phyloP scores from a whole-genome alignment of 768 basidiomycete genomes.

The Mycena kentingensis region DNA sequence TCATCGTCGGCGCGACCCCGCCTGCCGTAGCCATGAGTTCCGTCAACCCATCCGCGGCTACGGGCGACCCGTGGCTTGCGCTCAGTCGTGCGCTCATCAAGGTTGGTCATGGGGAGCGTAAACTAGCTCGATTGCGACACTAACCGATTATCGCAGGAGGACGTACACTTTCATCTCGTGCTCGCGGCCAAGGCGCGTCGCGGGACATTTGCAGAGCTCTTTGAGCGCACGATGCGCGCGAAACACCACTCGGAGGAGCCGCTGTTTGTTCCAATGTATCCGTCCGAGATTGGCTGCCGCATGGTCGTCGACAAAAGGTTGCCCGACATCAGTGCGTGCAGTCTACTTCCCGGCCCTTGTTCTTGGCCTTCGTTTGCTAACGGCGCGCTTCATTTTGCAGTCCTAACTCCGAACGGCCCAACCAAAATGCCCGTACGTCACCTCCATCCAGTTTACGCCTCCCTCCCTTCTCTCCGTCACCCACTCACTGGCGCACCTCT shows the following conservation, averaged over 20 bases:
- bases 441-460: slow-evolving; percentile 5
- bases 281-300: slow-evolving; percentile 15
- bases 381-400: too few species aligned
- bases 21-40: neutral
- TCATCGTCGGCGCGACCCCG: slow-evolving; percentile 17
- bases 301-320: too few species aligned
- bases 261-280: slow-evolving; percentile 18
- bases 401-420: too few species aligned
- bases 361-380: too few species aligned
- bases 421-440: slow-evolving; percentile 1
- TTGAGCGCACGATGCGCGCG: slow-evolving; percentile 19
- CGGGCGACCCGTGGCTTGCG: slow-evolving; percentile 15
- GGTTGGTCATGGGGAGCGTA: neutral
- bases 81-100: slow-evolving; percentile 14
- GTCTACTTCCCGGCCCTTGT: too few species aligned
- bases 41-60: neutral
- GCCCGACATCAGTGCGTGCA: too few species aligned
- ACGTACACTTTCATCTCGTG: slow-evolving; percentile 15
- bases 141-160: slow-evolving; percentile 5
- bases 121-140: neutral
- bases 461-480: neutral
- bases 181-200: slow-evolving; percentile 10
- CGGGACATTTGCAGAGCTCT: slow-evolving; percentile 10
- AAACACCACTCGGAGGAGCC: slow-evolving; percentile 20
- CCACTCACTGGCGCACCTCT: neutral